Evolutionary conservation across 2,329 filamentous ascomycete species (phyloP).

Genomic region (Cercospora sp.): DNA sequence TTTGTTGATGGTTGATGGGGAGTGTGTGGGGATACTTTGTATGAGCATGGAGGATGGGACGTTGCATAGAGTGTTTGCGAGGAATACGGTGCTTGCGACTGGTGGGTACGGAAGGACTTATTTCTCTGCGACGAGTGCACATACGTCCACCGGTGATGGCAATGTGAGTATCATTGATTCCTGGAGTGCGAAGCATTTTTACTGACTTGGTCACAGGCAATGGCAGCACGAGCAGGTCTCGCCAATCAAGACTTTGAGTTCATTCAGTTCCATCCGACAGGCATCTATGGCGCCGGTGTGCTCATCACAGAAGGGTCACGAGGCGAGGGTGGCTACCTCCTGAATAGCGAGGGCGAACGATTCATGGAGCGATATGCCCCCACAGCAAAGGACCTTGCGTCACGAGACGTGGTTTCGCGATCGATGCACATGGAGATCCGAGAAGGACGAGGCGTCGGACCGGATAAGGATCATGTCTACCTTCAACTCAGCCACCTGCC

Average conservation of each 20-base stretch:
- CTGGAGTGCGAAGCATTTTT: neutral
- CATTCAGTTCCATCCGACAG: conserved; percentile 54
- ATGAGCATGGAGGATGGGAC: conserved; percentile 54
- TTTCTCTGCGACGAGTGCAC: conserved; percentile 53
- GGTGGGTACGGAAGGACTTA: conserved; percentile 55
- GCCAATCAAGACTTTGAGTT: conserved; percentile 56
- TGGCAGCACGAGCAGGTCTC: conserved; percentile 52
- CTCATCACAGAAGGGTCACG: conserved; percentile 54
- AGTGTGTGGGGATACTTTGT: conserved; percentile 50
- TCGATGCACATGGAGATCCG: conserved; percentile 54
- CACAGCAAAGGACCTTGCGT: conserved; percentile 53
- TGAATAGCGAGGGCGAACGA: conserved; percentile 52
- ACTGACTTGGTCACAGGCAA: conserved; percentile 39
- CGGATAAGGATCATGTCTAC: conserved; percentile 51
- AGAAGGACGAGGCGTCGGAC: conserved; percentile 49
- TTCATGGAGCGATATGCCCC: conserved; percentile 57
- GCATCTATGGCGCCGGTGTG: conserved; percentile 54
- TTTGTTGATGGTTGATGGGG: conserved; percentile 51
- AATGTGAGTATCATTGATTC: conserved; percentile 34
- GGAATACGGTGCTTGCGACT: conserved; percentile 52
- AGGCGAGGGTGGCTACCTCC: conserved; percentile 53
- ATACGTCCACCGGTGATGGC: conserved; percentile 54
- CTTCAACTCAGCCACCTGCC: conserved; percentile 53
- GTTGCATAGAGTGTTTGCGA: conserved; percentile 51
- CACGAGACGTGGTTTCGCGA: conserved; percentile 50